A percentile compares a stretch with the other conserved stretches of the same genome.
Evolutionary conservation across 495 filamentous ascomycete species (phyloP).

Genomic region (Podospora sp.): DNA sequence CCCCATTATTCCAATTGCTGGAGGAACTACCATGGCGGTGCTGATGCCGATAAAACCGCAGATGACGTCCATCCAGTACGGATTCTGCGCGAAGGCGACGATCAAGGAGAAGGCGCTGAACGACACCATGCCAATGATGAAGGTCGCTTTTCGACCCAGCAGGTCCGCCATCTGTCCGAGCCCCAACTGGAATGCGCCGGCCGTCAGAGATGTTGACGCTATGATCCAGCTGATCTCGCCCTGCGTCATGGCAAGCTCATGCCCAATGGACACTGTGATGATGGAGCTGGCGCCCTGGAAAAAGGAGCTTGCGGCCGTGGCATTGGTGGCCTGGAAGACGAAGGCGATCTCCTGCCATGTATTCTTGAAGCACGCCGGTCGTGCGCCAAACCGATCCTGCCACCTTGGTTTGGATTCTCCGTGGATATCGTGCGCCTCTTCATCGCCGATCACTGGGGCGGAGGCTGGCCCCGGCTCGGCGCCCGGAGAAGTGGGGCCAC

Average conservation of each 20-base stretch:
- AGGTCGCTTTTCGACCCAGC: slow-evolving; percentile 63
- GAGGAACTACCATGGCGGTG: slow-evolving; percentile 65
- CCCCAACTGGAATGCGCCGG: slow-evolving; percentile 67
- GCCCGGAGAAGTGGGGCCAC: background rate
- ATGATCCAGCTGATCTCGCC: slow-evolving; percentile 75
- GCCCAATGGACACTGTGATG: slow-evolving; percentile 64
- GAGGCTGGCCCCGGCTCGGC: background rate
- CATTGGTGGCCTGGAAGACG: slow-evolving; percentile 68
- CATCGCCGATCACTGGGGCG: background rate
- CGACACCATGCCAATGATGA: slow-evolving; percentile 62
- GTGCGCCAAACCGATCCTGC: slow-evolving; percentile 23
- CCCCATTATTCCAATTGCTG: slow-evolving; percentile 68
- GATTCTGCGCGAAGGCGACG: slow-evolving; percentile 63
- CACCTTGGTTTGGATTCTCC: background rate
- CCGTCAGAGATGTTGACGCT: slow-evolving; percentile 62
- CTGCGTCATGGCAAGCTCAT: slow-evolving; percentile 65
- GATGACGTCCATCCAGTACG: slow-evolving; percentile 66
- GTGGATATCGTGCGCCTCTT: background rate
- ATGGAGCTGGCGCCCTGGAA: slow-evolving; percentile 61
- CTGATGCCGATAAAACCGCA: slow-evolving; percentile 65
- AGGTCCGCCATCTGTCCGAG: slow-evolving; percentile 70
- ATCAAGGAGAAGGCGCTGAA: slow-evolving; percentile 59
- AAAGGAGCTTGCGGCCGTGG: slow-evolving; percentile 66
- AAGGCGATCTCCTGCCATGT: slow-evolving; percentile 68
- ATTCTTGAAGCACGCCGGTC: slow-evolving; percentile 62